A percentile compares a stretch with the other conserved stretches of the same genome.
phyloP scores from a whole-genome alignment of 148 eudicot species.

The Rhododendron griersonianum region DNA sequence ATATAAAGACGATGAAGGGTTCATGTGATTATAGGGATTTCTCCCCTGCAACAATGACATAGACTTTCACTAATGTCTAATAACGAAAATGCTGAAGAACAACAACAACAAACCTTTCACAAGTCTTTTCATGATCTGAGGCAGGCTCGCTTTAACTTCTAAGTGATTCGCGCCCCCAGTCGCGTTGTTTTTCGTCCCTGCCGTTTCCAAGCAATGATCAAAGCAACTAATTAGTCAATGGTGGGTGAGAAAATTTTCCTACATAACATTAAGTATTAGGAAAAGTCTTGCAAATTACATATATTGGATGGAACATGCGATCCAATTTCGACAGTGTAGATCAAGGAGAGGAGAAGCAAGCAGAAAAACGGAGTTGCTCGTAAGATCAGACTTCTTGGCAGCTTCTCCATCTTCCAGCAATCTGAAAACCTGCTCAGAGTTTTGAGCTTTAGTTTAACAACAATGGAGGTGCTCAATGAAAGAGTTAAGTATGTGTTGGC shows the following conservation, averaged over 20 bases:
- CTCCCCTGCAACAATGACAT: too few species aligned
- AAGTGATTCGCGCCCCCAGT: not conserved
- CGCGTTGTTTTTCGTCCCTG: conserved; percentile 23
- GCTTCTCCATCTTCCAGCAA: not conserved
- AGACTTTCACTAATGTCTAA: not conserved
- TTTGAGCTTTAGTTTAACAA: not conserved
- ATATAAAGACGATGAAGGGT: not conserved
- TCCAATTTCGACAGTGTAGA: conserved; percentile 9
- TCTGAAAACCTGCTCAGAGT: not conserved
- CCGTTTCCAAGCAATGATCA: not conserved
- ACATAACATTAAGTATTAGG: not conserved
- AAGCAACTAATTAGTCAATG: not conserved
- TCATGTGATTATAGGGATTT: not conserved
- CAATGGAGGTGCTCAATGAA: not conserved
- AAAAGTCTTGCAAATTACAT: conserved; percentile 13
- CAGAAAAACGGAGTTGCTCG: not conserved
- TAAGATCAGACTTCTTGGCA: not conserved
- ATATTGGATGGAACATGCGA: conserved; percentile 2
- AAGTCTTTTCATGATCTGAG: conserved; percentile 20
- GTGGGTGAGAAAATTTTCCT: not conserved
- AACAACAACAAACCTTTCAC: conserved; percentile 25
- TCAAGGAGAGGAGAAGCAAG: conserved; percentile 8
- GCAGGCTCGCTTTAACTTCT: not conserved
- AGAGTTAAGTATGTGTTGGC: not conserved
- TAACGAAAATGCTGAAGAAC: not conserved